These are phyloP conservation scores for Sutorius australiensis DNA, from an alignment of 768 basidiomycete genomes.

Conservation along the genomic window DNA sequence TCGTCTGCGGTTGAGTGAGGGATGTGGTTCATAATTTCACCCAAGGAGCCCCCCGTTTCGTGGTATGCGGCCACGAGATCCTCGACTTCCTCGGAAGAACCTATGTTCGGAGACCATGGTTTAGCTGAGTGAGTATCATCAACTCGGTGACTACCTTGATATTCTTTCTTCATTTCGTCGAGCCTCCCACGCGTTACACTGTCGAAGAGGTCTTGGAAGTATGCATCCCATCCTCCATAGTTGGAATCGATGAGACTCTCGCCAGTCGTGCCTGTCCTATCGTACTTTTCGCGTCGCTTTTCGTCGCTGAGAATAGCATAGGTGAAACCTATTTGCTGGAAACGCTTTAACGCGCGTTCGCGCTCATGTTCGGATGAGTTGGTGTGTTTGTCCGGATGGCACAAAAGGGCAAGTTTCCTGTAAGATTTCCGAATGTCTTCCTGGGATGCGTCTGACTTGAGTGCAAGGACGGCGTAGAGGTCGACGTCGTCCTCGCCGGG, in stretches of 20 bases:
- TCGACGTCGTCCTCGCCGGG: slow-evolving; percentile 67
- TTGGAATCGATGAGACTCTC: slow-evolving; percentile 71
- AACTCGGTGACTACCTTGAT: slow-evolving; percentile 59
- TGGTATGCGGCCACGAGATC: slow-evolving; percentile 77
- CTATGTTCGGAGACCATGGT: slow-evolving; percentile 37
- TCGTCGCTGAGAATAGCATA: slow-evolving; percentile 86
- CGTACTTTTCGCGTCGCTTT: slow-evolving; percentile 71
- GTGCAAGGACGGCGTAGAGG: slow-evolving; percentile 70
- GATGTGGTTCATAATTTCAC: slow-evolving; percentile 76
- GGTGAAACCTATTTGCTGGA: slow-evolving; percentile 92
- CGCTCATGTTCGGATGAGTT: slow-evolving; percentile 55
- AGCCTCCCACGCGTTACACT: slow-evolving; percentile 80
- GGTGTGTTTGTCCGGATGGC: slow-evolving; percentile 90
- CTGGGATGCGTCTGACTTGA: slow-evolving; percentile 49
- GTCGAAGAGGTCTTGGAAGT: slow-evolving; percentile 89
- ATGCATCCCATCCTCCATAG: slow-evolving; percentile 86
- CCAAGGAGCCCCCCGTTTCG: slow-evolving; percentile 69
- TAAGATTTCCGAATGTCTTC: slow-evolving; percentile 84
- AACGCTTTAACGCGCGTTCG: slow-evolving; percentile 68
- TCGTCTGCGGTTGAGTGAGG: slow-evolving; percentile 84
- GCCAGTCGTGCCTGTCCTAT: slow-evolving; percentile 79
- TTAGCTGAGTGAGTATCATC: background rate
- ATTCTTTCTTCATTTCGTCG: slow-evolving; percentile 91
- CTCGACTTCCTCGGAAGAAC: slow-evolving; percentile 76
- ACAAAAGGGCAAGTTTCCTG: slow-evolving; percentile 71